These are phyloP conservation scores for Cyberlindnera saturnus DNA, from an alignment of 805 yeast species.

Conservation along the genomic window DNA sequence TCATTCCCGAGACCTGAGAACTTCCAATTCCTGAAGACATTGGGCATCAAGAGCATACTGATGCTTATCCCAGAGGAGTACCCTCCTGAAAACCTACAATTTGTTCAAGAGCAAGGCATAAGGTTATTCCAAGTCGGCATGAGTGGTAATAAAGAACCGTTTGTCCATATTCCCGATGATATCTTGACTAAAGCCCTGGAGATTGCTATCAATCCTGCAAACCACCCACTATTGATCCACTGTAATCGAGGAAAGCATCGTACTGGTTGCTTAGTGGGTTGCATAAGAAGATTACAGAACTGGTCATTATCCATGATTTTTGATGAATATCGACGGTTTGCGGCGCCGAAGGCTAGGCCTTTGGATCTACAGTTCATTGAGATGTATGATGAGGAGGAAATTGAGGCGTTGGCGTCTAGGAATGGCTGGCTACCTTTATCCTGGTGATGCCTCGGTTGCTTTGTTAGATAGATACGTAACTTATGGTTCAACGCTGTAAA, in stretches of 20 bases:
- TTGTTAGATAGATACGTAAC: too few relatives aligned
- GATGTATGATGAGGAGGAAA: slow-evolving; percentile 65
- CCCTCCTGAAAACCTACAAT: slow-evolving; percentile 68
- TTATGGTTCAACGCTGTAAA: slow-evolving; percentile 24
- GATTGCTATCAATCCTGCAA: slow-evolving; percentile 74
- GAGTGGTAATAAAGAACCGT: slow-evolving; percentile 94
- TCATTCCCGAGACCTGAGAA: slow-evolving; percentile 87
- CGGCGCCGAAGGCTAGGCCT: slow-evolving; percentile 92
- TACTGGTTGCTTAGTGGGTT: slow-evolving; percentile 94
- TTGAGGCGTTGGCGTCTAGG: slow-evolving; percentile 46
- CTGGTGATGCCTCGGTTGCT: slow-evolving; percentile 39
- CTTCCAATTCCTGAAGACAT: slow-evolving; percentile 57
- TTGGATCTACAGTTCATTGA: slow-evolving; percentile 95
- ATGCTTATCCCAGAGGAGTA: slow-evolving; percentile 90
- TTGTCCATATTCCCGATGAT: slow-evolving; percentile 66
- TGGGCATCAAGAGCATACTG: slow-evolving; percentile 66
- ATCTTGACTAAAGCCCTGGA: slow-evolving; percentile 74
- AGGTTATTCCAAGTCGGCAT: slow-evolving; percentile 81
- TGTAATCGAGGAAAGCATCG: slow-evolving; percentile 97
- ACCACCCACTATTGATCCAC: slow-evolving; percentile 89
- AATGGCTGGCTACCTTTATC: slow-evolving; percentile 59
- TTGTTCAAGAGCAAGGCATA: slow-evolving; percentile 55
- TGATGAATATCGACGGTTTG: slow-evolving; percentile 91
- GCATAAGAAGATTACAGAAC: slow-evolving; percentile 77
- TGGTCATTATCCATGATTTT: slow-evolving; percentile 94